Percentiles rank a stretch among this genome's conserved stretches.
Evolutionary conservation across 495 filamentous ascomycete species (phyloP).

Genomic region (Clavariopsis aquatica): DNA sequence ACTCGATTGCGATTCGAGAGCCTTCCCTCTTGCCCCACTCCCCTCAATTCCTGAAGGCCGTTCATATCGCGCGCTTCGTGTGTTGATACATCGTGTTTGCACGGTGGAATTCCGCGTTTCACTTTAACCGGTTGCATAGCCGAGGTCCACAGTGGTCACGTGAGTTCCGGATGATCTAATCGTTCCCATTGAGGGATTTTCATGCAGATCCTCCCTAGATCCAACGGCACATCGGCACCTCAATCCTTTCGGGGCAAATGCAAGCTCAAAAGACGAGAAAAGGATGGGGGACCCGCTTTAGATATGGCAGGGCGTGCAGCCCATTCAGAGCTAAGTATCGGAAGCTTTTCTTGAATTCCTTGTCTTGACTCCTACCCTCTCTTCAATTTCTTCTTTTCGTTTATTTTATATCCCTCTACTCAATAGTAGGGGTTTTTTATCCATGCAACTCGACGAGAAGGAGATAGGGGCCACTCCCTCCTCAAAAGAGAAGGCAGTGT

Average conservation of each 20-base stretch:
- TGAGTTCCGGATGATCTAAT: background rate
- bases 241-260: background rate
- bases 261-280: background rate
- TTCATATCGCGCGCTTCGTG: too few species aligned
- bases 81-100: too few species aligned
- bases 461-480: conserved; percentile 5
- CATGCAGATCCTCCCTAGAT: background rate
- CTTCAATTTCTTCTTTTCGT: background rate
- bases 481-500: background rate
- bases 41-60: background rate
- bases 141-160: background rate
- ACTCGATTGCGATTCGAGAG: background rate
- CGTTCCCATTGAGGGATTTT: background rate
- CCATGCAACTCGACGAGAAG: conserved; percentile 18
- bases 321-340: background rate
- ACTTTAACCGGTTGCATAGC: background rate
- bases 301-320: background rate
- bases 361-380: background rate
- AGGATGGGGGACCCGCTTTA: background rate
- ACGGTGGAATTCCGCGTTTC: background rate
- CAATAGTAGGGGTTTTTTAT: background rate
- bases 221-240: background rate
- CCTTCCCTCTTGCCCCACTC: background rate
- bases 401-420: background rate
- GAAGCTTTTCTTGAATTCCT: background rate